A percentile compares a stretch with the other conserved stretches of the same genome.
Evolutionary conservation across 129 eudicot species (phyloP).

Genomic region (Gnaphalium uliginosum): DNA sequence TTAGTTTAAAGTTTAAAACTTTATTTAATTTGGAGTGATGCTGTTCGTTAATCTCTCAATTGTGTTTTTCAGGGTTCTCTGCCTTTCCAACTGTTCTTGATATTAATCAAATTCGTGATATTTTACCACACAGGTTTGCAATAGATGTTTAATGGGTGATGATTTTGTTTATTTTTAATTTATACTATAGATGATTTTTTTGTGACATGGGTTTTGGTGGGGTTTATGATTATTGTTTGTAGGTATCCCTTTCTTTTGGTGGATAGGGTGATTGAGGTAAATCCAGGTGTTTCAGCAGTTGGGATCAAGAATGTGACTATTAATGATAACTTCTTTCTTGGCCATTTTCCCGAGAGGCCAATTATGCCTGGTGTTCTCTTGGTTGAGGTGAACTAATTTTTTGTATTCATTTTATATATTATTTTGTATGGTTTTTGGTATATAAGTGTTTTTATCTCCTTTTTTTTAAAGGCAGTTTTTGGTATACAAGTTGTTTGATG

Average conservation of each 20-base stretch:
- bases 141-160: background rate
- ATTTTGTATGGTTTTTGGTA: background rate
- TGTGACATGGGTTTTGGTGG: constrained; percentile 27
- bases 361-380: constrained; percentile 99
- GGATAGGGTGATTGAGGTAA: constrained; percentile 92
- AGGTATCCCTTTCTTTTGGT: constrained; percentile 94
- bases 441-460: background rate
- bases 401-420: constrained; percentile 54
- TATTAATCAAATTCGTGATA: constrained; percentile 86
- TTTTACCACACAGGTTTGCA: constrained; percentile 86
- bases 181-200: background rate
- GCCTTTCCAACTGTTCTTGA: constrained; percentile 92
- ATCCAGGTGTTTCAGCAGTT: constrained; percentile 89
- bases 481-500: background rate
- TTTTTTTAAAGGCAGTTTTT: too few relatives aligned
- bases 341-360: constrained; percentile 98
- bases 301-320: constrained; percentile 97
- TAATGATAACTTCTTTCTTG: constrained; percentile 92
- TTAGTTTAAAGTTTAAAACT: background rate
- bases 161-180: constrained; percentile 13
- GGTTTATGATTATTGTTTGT: constrained; percentile 28
- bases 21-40: background rate
- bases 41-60: background rate
- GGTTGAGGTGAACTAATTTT: constrained; percentile 75
- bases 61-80: constrained; percentile 56